These are phyloP conservation scores for Acanthamoeba sp. DNA, from an alignment of 208 protist species.

Conservation along the genomic window DNA sequence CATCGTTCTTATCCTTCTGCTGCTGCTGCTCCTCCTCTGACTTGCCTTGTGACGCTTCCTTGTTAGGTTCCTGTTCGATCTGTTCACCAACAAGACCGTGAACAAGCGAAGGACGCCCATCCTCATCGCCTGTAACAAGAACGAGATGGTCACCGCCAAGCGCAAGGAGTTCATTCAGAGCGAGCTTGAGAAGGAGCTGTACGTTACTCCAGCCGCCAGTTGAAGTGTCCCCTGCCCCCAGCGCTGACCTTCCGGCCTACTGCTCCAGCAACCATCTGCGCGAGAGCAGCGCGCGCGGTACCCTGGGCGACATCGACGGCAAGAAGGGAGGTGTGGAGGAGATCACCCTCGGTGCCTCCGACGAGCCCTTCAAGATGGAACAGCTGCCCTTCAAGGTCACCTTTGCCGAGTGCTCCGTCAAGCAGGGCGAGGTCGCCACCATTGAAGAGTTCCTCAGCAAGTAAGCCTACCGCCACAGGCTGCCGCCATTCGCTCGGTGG, in stretches of 20 bases:
- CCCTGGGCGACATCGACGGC: conserved; percentile 42
- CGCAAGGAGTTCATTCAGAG: conserved; percentile 50
- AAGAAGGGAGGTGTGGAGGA: neutral
- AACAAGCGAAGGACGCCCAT: conserved; percentile 39
- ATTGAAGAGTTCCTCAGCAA: conserved; percentile 59
- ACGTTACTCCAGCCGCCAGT: neutral
- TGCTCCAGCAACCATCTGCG: conserved; percentile 54
- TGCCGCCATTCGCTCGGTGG: too few relatives aligned
- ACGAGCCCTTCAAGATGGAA: conserved; percentile 71
- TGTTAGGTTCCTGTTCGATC: conserved; percentile 51
- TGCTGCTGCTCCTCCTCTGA: too few relatives aligned
- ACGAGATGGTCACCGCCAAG: conserved; percentile 67
- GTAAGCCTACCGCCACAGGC: neutral
- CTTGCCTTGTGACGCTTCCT: too few relatives aligned
- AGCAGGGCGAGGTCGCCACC: conserved; percentile 53
- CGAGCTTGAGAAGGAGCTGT: conserved; percentile 69
- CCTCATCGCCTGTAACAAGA: conserved; percentile 68
- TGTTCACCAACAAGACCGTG: conserved; percentile 62
- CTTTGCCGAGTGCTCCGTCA: conserved; percentile 70
- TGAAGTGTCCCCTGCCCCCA: neutral
- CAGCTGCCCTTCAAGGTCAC: conserved; percentile 68
- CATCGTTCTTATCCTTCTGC: too few relatives aligned
- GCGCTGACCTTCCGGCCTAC: neutral
- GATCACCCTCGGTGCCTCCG: neutral
- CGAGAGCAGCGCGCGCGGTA: conserved; percentile 57